Base-by-base conservation (phyloP, 768 basidiomycete species). In the Cystobasidium onofrii region DNA sequence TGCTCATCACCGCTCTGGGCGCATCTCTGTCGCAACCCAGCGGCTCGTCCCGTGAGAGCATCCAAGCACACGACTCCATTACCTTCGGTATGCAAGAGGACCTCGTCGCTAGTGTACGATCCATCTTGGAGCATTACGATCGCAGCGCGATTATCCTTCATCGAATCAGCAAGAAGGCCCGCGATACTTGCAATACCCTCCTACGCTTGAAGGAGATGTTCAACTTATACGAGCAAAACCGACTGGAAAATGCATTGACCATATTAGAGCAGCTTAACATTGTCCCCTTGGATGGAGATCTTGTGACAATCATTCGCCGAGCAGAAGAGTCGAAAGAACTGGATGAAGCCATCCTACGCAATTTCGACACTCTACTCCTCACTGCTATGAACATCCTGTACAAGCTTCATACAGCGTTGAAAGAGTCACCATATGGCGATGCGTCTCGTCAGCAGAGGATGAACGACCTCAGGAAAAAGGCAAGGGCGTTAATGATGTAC, bases 361-460 rank as follows among this genome's bases (percentile, higher is more conserved):
- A 95, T 82, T 81, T 98, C 80, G 91, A 92, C 78, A 86, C 87
- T 1, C 90, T 96, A 80, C 85, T 98, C 62, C 86, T 90, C 39
- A 85, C 92, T 44, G 89, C 91, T 25, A 99, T 98, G 96, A 92
- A 93, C 79, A 87, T 89, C 33, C 86, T 98, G 31, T 89, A 90
- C 62, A 87, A 85, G 17, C 86, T 94, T 18, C 90, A 95, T 77
- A 88, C 88, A 72, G 86, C 86, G 73, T 83, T 87, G 73, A 95
- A 95, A 81, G 82, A 84, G 13, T 88, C 89, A 33, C 82, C 85
- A 52, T 87, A 86, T 25, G 86, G 88, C 15, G 92, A 95, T 78
- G 85, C 86, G 44, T 88, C 87, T 1, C 84, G 89, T 76, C 89
- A 93, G 77, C 77, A 88, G 90, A 88, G 88, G 0, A 83, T 93